Conservation (phyloP, 2,329 filamentous ascomycete species). For the Cryphonectria naterciae region DNA sequence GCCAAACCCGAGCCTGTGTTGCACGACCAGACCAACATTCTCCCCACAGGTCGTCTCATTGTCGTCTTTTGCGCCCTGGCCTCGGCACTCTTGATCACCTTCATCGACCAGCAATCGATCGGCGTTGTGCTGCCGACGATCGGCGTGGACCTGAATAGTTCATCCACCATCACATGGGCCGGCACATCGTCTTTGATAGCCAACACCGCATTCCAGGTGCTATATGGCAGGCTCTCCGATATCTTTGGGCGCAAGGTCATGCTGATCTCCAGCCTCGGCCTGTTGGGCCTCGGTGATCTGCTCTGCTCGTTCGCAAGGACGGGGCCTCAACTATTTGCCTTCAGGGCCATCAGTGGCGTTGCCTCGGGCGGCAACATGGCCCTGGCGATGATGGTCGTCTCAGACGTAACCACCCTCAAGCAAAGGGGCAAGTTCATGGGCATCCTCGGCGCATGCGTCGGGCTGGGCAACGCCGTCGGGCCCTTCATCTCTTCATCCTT, state of each 20-base stretch:
- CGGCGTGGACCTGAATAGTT: constrained; percentile 49
- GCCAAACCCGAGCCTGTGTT: constrained; percentile 22
- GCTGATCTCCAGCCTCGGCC: constrained; percentile 54
- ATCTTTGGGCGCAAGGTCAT: constrained; percentile 64
- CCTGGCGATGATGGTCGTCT: constrained; percentile 64
- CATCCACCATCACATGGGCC: constrained; percentile 59
- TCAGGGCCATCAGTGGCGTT: constrained; percentile 63
- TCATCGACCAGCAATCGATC: constrained; percentile 62
- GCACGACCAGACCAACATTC: constrained; percentile 61
- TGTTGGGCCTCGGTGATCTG: constrained; percentile 61
- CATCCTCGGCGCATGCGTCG: constrained; percentile 45
- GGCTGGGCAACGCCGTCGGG: constrained; percentile 47
- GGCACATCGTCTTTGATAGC: constrained; percentile 58
- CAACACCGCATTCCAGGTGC: constrained; percentile 66
- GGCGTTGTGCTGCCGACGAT: constrained; percentile 56
- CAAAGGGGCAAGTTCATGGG: constrained; percentile 61
- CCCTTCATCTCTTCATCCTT: constrained; percentile 50
- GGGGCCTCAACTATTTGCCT: constrained; percentile 62
- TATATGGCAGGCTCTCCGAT: constrained; percentile 66
- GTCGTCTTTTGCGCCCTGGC: constrained; percentile 57
- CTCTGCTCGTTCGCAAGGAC: constrained; percentile 61
- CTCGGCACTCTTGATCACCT: constrained; percentile 57
- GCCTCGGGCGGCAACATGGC: constrained; percentile 64
- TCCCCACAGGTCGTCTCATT: constrained; percentile 54
- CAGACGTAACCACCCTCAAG: constrained; percentile 61